Evolutionary conservation across 2,329 filamentous ascomycete genomes (phyloP), one percentile per base, ranked within the genome.

Genomic region (Penicillium sp.): DNA sequence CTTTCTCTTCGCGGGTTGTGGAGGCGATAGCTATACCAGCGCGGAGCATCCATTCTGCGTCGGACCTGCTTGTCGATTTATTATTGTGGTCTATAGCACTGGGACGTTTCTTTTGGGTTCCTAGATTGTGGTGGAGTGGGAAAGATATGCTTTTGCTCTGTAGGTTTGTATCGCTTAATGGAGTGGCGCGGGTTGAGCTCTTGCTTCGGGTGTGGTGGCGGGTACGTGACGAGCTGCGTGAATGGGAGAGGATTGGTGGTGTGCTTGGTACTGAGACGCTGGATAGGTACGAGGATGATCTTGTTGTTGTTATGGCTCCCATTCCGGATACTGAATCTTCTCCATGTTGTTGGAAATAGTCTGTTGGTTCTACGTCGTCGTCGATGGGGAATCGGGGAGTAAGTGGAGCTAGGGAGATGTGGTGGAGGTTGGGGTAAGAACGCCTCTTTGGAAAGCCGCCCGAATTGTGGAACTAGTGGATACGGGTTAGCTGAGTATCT

Each of bases 321-420:
- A 71, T 72, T 56, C 70, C 66, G 53, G 64, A 51, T 6, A 45
- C 49, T 5, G 67, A 62, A 3, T 33, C 35, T 19, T 52, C 31
- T 13, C 62, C 58, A 11, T 57, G 64, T 16, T 60, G 60, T 29
- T 64, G 65, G 58, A 73, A 72, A 57, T 73, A 75, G 53, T 74
- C 71, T 24, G 57, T 60, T 29, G 73, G 64, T 31, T 75, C 70
- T 33, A 59, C 73, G 61, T 78, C 76, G 58, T 78, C 75, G 56
- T 82, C 80, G 65, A 82, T 78, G 21, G 80, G 80, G 64, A 82
- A 83, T 69, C 77, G 79, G 49, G 80, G 77, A 53, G 80, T 82
- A 55, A 87, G 77, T 39, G 84, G 85, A 64, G 84, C 82, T n/a
- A 87, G 78, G 44, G 84, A 85, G 59, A 86, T 78, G 65, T 85